phyloP scores from a whole-genome alignment of 768 basidiomycete species.

The Agaricus blazei region DNA sequence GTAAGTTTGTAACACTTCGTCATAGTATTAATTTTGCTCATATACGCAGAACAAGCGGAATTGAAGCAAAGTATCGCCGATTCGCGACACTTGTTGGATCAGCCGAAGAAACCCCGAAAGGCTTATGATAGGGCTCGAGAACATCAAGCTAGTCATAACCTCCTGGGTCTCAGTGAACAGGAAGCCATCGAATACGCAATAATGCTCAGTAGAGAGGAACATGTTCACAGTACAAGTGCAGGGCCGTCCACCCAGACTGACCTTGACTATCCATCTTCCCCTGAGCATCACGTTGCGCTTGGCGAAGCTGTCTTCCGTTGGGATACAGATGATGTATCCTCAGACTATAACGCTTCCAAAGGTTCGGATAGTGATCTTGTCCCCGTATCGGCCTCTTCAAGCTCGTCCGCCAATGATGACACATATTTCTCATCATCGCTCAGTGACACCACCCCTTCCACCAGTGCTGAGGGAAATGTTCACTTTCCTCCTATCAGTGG shows the following conservation, averaged over 20 bases:
- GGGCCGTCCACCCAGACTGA: conserved; percentile 2
- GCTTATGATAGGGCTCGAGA: conserved; percentile 47
- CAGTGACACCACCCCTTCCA: neutral
- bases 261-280: neutral
- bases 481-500: conserved; percentile 21
- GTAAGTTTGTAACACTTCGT: conserved; percentile 26
- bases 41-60: conserved; percentile 52
- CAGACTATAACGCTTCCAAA: neutral
- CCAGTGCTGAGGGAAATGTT: neutral
- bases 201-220: conserved; percentile 84
- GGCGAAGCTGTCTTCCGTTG: conserved; percentile 60
- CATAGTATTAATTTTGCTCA: neutral
- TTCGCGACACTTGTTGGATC: conserved; percentile 44
- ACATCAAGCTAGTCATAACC: conserved; percentile 50
- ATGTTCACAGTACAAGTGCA: conserved; percentile 19
- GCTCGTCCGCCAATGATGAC: conserved; percentile 2
- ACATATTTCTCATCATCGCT: neutral
- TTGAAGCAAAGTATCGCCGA: conserved; percentile 60
- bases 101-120: conserved; percentile 32
- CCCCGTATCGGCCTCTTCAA: conserved; percentile 2
- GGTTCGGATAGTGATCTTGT: conserved; percentile 1
- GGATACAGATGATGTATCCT: conserved; percentile 28
- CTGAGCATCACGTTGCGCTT: conserved; percentile 8
- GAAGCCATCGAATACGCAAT: conserved; percentile 78
- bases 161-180: conserved; percentile 66